Conservation (phyloP, 1,284 basidiomycete genomes). For the Retiboletus flavoniger region DNA sequence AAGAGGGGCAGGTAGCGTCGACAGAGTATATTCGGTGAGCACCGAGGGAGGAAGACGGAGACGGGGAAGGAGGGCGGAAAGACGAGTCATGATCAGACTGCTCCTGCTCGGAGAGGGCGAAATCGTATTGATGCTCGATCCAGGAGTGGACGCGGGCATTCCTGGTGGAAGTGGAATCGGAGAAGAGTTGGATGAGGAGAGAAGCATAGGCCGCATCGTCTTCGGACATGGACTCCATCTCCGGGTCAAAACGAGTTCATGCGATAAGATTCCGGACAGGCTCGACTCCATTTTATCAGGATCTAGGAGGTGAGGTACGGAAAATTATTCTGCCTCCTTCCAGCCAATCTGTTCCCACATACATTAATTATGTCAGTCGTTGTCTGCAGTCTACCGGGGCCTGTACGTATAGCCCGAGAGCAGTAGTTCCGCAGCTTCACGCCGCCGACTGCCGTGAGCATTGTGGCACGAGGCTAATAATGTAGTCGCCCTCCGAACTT, state of each 20-base stretch:
- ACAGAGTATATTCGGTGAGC: constrained; percentile 21
- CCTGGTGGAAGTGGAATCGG: constrained; percentile 22
- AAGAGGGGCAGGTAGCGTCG: constrained; percentile 31
- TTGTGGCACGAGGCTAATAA: too few species aligned
- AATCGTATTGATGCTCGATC: constrained; percentile 37
- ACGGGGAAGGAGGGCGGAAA: constrained; percentile 27
- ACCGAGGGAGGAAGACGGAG: constrained; percentile 33
- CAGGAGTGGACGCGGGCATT: constrained; percentile 33
- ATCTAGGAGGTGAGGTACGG: neutral
- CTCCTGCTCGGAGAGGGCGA: constrained; percentile 29
- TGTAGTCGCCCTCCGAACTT: too few species aligned
- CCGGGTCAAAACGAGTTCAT: neutral
- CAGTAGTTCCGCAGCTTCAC: too few species aligned
- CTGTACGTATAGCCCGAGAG: too few species aligned
- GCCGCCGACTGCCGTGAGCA: too few species aligned
- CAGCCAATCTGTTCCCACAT: neutral
- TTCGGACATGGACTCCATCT: constrained; percentile 28
- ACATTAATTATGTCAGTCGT: neutral
- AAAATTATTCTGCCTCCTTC: neutral
- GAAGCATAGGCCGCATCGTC: constrained; percentile 32
- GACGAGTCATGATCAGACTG: neutral
- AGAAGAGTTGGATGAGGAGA: constrained; percentile 28
- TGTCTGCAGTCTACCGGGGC: neutral
- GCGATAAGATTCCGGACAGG: neutral
- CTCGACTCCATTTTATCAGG: constrained; percentile 14